phyloP scores from a whole-genome alignment of 192 early-diverging fungal species.

The Lobosporangium transversale region DNA sequence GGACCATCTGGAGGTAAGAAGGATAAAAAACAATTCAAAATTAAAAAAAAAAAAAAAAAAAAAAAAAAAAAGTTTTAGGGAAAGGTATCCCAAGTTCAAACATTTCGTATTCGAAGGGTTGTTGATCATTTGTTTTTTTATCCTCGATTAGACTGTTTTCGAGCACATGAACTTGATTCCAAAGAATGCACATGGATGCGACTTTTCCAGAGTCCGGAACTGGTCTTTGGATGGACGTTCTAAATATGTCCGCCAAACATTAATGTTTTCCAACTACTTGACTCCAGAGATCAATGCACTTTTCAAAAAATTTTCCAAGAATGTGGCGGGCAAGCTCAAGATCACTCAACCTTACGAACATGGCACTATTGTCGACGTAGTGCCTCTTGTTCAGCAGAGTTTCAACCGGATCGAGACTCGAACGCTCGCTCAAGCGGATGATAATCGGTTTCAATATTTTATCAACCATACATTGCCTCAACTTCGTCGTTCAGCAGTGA shows the following conservation, averaged over 20 bases:
- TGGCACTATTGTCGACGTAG: slow-evolving; percentile 85
- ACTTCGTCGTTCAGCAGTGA: slow-evolving; percentile 62
- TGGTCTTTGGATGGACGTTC: slow-evolving; percentile 90
- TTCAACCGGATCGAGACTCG: slow-evolving; percentile 79
- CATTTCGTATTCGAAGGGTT: too few species aligned
- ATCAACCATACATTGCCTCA: slow-evolving; percentile 68
- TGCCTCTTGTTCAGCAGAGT: slow-evolving; percentile 79
- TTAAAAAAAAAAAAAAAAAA: too few species aligned
- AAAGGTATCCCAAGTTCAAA: too few species aligned
- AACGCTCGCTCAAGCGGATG: slow-evolving; percentile 71
- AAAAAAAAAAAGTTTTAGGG: too few species aligned
- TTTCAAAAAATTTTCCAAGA: slow-evolving; percentile 73
- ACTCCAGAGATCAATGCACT: slow-evolving; percentile 94
- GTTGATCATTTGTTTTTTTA: slow-evolving; percentile 7
- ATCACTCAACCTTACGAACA: slow-evolving; percentile 64
- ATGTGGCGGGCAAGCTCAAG: slow-evolving; percentile 79
- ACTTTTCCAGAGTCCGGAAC: slow-evolving; percentile 90
- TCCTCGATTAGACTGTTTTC: slow-evolving; percentile 73
- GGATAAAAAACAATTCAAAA: too few species aligned
- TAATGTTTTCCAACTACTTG: slow-evolving; percentile 82
- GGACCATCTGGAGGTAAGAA: slow-evolving; percentile 86
- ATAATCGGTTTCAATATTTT: slow-evolving; percentile 89
- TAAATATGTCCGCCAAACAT: slow-evolving; percentile 88
- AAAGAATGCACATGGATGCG: slow-evolving; percentile 91
- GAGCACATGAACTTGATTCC: slow-evolving; percentile 88